These are phyloP conservation scores for Datura wrightii DNA, from an alignment of 257 asterid species.

Conservation along the genomic window DNA sequence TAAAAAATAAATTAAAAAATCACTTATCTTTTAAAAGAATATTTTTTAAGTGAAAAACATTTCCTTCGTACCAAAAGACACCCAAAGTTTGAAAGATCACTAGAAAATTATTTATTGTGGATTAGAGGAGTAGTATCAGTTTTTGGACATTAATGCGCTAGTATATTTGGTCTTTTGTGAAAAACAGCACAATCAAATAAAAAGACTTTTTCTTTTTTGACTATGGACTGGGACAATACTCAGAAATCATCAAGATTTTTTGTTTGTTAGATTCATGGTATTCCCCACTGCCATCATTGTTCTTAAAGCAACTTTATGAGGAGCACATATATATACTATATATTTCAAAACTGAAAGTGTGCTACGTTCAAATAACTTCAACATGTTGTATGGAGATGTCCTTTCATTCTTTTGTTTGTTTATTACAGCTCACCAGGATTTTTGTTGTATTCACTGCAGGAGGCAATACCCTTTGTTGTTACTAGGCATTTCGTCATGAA, in stretches of 20 bases:
- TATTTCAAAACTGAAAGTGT: neutral
- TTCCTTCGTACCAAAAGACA: too few species aligned
- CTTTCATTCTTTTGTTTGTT: conserved; percentile 18
- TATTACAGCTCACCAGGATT: neutral
- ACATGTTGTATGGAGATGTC: conserved; percentile 20
- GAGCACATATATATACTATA: neutral
- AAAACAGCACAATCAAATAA: neutral
- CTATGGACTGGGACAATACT: conserved; percentile 12
- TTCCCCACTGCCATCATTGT: conserved; percentile 30
- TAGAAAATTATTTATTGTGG: too few species aligned
- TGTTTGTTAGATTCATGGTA: conserved; percentile 27
- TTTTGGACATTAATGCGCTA: neutral
- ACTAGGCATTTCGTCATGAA: neutral
- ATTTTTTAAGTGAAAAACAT: too few species aligned
- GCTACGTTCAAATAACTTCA: neutral
- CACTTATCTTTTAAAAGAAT: too few species aligned
- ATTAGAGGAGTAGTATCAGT: too few species aligned
- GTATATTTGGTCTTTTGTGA: neutral
- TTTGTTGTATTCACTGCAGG: neutral
- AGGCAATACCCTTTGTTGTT: neutral
- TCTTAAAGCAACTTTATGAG: conserved; percentile 1
- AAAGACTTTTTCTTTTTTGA: neutral
- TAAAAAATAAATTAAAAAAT: too few species aligned
- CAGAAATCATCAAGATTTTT: neutral
- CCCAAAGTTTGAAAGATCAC: too few species aligned